Evolutionary conservation across 1,284 basidiomycete genomes (phyloP).

Genomic region (Afroboletus lepidellus): DNA sequence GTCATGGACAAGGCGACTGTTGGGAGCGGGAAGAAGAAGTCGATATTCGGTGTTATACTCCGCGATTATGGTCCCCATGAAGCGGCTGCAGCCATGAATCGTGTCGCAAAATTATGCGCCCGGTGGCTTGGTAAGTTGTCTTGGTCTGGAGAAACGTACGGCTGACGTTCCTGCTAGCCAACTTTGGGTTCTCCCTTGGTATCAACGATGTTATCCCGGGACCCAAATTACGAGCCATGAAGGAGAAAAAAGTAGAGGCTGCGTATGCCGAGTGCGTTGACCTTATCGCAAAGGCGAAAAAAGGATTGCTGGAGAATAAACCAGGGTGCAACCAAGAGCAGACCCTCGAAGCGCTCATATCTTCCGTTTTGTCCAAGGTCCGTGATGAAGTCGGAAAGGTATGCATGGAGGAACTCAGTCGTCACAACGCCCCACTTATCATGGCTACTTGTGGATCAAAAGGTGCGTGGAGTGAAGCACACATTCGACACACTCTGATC

Average conservation of each 20-base stretch:
- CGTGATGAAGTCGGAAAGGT: conserved; percentile 96
- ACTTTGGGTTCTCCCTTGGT: conserved; percentile 96
- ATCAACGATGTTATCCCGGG: conserved; percentile 99
- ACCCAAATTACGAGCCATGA: conserved; percentile 74
- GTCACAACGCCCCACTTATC: conserved; percentile 95
- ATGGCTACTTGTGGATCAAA: conserved; percentile 99
- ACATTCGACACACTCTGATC: neutral
- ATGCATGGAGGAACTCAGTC: conserved; percentile 96
- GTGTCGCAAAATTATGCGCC: conserved; percentile 93
- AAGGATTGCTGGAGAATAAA: conserved; percentile 92
- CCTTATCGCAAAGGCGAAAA: conserved; percentile 87
- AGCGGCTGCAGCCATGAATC: conserved; percentile 94
- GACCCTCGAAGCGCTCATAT: conserved; percentile 95
- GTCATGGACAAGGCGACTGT: conserved; percentile 99
- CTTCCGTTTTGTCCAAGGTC: conserved; percentile 90
- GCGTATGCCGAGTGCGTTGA: conserved; percentile 90
- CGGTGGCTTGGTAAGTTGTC: conserved; percentile 78
- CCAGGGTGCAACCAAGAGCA: conserved; percentile 97
- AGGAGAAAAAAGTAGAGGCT: conserved; percentile 84
- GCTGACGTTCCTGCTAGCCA: conserved; percentile 53
- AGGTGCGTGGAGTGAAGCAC: conserved; percentile 47
- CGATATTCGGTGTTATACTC: conserved; percentile 97
- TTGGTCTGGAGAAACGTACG: neutral
- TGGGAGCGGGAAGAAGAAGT: conserved; percentile 99
- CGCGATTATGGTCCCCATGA: conserved; percentile 96